These are phyloP conservation scores for Annulohypoxylon stygium DNA, from an alignment of 495 filamentous ascomycete genomes.

Conservation along the genomic window DNA sequence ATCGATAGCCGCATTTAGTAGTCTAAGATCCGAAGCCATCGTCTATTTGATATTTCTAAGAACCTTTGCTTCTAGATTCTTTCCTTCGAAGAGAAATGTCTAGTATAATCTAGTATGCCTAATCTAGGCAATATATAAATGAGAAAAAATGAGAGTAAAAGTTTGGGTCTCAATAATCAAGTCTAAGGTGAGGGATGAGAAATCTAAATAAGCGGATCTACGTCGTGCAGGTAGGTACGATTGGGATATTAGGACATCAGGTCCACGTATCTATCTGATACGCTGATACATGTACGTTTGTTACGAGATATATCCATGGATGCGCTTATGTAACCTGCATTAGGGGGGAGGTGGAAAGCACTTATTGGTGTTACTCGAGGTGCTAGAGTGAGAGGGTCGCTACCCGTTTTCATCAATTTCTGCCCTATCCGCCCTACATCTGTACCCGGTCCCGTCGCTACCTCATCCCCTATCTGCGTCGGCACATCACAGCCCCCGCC, in stretches of 20 bases:
- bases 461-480: not conserved
- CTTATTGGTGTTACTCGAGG: not conserved
- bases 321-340: not conserved
- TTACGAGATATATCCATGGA: not conserved
- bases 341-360: not conserved
- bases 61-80: not conserved
- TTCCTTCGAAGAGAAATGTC: not conserved
- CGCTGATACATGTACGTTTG: too few species aligned
- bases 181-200: not conserved
- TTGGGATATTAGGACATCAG: not conserved
- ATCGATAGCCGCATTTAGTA: constrained; percentile 64
- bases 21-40: constrained; percentile 28
- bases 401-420: not conserved
- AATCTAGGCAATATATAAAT: too few species aligned
- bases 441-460: not conserved
- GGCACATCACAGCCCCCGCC: too few species aligned
- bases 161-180: not conserved
- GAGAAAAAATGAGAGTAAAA: not conserved
- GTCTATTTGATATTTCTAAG: not conserved
- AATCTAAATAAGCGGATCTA: not conserved
- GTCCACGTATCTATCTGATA: not conserved
- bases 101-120: not conserved
- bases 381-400: not conserved
- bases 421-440: not conserved
- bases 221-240: not conserved